These are phyloP conservation scores for Stagonosporopsis vannaccii DNA, from an alignment of 2,329 filamentous ascomycete genomes.

Conservation along the genomic window DNA sequence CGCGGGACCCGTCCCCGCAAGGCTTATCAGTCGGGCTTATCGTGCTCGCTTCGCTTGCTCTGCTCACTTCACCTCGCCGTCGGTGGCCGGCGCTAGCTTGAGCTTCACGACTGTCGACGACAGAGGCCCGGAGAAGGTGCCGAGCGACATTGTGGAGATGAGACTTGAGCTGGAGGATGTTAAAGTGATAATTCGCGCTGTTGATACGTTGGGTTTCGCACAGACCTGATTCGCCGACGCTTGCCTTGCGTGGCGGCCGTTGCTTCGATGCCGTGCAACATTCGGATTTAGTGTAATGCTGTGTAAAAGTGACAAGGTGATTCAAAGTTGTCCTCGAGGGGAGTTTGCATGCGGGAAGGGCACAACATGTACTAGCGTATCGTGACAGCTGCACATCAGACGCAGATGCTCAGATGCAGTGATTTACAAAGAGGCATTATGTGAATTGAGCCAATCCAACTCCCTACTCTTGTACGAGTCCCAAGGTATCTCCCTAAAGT, in stretches of 20 bases:
- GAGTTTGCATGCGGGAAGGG: not conserved
- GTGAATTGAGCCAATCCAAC: slow-evolving; percentile 8
- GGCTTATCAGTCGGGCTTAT: slow-evolving; percentile 1
- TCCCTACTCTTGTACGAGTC: slow-evolving; percentile 17
- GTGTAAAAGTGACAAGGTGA: not conserved
- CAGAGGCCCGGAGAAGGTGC: too few relatives aligned
- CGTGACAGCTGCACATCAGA: not conserved
- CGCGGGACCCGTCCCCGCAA: not conserved
- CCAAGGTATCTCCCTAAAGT: slow-evolving; percentile 35
- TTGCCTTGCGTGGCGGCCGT: not conserved
- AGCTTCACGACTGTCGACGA: not conserved
- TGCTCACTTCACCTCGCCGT: not conserved
- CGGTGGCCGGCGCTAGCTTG: not conserved
- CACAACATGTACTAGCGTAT: not conserved
- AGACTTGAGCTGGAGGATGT: not conserved
- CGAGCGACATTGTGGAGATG: not conserved
- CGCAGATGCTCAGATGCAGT: not conserved
- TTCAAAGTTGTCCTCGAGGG: not conserved
- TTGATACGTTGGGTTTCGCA: not conserved
- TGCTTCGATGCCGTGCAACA: not conserved
- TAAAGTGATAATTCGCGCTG: not conserved
- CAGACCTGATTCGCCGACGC: not conserved
- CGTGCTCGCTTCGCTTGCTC: not conserved
- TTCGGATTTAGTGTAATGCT: not conserved
- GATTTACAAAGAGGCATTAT: slow-evolving; percentile 7